phyloP scores from a whole-genome alignment of 495 filamentous ascomycete species.

The Penicillium robsamsonii region DNA sequence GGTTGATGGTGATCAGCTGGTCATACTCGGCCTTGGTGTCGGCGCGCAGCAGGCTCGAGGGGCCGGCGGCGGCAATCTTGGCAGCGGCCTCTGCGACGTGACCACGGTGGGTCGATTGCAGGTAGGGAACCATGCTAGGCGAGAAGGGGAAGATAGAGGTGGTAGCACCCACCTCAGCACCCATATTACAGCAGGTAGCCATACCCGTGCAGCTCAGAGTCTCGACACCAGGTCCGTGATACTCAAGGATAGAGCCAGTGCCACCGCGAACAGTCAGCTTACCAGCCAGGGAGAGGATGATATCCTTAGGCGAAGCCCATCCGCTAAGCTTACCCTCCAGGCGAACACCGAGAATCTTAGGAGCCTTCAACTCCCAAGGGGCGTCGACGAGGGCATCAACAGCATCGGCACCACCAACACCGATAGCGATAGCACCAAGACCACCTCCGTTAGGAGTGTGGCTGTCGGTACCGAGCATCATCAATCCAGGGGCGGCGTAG shows the following conservation, averaged over 20 bases:
- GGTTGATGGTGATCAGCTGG: conserved; percentile 85
- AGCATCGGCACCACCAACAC: conserved; percentile 95
- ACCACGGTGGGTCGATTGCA: conserved; percentile 76
- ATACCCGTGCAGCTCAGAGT: conserved; percentile 89
- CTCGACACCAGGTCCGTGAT: conserved; percentile 83
- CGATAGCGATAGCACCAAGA: conserved; percentile 90
- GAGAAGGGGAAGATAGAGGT: conserved; percentile 92
- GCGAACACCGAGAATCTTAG: conserved; percentile 81
- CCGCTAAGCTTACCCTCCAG: conserved; percentile 80
- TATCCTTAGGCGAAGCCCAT: conserved; percentile 93
- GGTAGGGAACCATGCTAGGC: conserved; percentile 67
- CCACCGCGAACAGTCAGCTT: conserved; percentile 90
- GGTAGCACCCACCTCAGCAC: conserved; percentile 91
- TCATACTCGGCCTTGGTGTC: conserved; percentile 86
- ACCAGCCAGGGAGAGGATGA: conserved; percentile 87
- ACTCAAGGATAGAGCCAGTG: conserved; percentile 93
- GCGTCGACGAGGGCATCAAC: conserved; percentile 95
- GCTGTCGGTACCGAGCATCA: conserved; percentile 99
- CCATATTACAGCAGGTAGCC: conserved; percentile 92
- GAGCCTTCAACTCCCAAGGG: conserved; percentile 96
- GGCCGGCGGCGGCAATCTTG: conserved; percentile 37
- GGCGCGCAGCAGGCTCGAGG: conserved; percentile 62
- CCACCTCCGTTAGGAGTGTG: conserved; percentile 97
- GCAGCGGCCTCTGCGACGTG: conserved; percentile 60
- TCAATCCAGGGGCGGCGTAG: conserved; percentile 92